These are phyloP conservation scores for Venturia pyrina DNA, from an alignment of 2,329 filamentous ascomycete genomes.

Conservation along the genomic window DNA sequence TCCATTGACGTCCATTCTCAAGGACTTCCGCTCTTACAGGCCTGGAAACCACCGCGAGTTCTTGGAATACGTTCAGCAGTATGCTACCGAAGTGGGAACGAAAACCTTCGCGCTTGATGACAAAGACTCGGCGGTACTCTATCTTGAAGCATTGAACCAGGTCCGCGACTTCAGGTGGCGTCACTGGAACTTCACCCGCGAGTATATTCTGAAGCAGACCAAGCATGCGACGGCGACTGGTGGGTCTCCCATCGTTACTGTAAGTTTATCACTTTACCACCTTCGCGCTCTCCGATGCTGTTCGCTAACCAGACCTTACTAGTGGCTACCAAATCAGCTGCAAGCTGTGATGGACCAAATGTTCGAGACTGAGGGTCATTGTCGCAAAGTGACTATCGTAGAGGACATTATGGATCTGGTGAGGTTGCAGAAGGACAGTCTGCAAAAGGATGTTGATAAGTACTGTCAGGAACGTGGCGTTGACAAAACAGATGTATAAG, in stretches of 20 bases:
- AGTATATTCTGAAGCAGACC: conserved; percentile 75
- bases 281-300: not conserved
- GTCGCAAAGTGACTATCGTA: conserved; percentile 37
- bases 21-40: conserved; percentile 81
- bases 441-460: conserved; percentile 65
- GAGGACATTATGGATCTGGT: conserved; percentile 59
- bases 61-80: conserved; percentile 56
- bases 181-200: conserved; percentile 76
- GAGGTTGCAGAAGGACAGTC: conserved; percentile 50
- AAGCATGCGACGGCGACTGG: conserved; percentile 69
- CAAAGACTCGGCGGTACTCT: conserved; percentile 41
- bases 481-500: not conserved
- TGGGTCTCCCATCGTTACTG: conserved; percentile 69
- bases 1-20: conserved; percentile 76
- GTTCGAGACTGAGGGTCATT: conserved; percentile 44
- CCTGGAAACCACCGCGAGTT: conserved; percentile 85
- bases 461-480: conserved; percentile 42
- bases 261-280: conserved; percentile 19
- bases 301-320: not conserved
- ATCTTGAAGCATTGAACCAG: conserved; percentile 51
- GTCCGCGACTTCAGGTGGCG: conserved; percentile 75
- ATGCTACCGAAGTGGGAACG: conserved; percentile 42
- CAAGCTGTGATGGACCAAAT: conserved; percentile 65
- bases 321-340: conserved; percentile 74
- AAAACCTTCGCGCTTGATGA: conserved; percentile 55